These are phyloP conservation scores for Debaryomyces psychrophilus DNA, from an alignment of 1,139 yeast species.

Conservation along the genomic window DNA sequence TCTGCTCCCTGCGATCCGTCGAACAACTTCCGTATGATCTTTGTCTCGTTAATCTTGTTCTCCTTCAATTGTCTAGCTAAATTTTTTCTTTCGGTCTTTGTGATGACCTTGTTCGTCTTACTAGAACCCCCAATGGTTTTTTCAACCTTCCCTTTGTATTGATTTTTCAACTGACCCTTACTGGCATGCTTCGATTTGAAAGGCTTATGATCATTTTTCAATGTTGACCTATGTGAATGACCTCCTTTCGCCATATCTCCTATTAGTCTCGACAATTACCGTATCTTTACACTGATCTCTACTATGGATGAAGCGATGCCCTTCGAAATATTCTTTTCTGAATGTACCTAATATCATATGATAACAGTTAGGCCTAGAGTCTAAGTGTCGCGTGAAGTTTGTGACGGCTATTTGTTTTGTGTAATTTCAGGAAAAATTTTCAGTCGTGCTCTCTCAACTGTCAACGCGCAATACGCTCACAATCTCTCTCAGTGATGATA, in stretches of 20 bases:
- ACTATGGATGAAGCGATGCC: constrained; percentile 2
- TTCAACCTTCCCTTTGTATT: constrained; percentile 86
- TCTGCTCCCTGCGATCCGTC: constrained; percentile 83
- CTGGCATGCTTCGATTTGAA: constrained; percentile 91
- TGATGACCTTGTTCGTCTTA: constrained; percentile 47
- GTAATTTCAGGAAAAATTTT: constrained; percentile 15
- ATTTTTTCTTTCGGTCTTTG: constrained; percentile 79
- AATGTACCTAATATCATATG: neutral
- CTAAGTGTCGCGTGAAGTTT: neutral
- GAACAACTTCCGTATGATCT: constrained; percentile 62
- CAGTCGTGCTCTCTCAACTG: constrained; percentile 11
- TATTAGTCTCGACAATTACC: constrained; percentile 1
- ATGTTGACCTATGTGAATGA: constrained; percentile 79
- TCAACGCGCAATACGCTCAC: constrained; percentile 6
- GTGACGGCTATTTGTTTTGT: constrained; percentile 12
- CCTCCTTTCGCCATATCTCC: constrained; percentile 60
- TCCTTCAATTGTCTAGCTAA: constrained; percentile 75
- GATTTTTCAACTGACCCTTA: constrained; percentile 83
- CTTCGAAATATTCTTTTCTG: neutral
- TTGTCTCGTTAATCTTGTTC: constrained; percentile 62
- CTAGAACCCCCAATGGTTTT: constrained; percentile 40
- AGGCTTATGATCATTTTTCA: constrained; percentile 83
- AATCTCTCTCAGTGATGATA: constrained; percentile 2
- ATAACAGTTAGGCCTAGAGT: neutral
- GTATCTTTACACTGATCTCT: constrained; percentile 2